phyloP scores from a whole-genome alignment of 345 rosid species.

The Clarkia xantiana region DNA sequence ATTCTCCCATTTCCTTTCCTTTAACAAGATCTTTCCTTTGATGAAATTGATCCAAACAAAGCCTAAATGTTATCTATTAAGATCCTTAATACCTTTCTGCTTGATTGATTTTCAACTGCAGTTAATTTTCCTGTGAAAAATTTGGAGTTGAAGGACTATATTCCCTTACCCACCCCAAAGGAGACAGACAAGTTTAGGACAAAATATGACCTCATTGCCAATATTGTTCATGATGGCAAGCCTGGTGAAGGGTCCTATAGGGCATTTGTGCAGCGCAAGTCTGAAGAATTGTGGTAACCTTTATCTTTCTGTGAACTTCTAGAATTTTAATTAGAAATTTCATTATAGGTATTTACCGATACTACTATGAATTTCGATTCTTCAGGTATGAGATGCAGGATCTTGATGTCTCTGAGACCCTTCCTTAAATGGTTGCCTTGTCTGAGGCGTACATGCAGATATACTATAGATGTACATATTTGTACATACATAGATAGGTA shows the following conservation, averaged over 20 bases:
- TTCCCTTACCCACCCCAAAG: slow-evolving; percentile 59
- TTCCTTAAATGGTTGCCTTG: slow-evolving; percentile 94
- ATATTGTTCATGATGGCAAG: slow-evolving; percentile 93
- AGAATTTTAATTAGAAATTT: not conserved
- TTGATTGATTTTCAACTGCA: slow-evolving; percentile 14
- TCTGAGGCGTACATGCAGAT: slow-evolving; percentile 97
- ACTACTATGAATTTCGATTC: not conserved
- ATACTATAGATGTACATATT: no score
- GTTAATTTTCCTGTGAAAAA: slow-evolving; percentile 97
- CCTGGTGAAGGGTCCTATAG: slow-evolving; percentile 88
- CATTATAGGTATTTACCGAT: not conserved
- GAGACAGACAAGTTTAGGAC: slow-evolving; percentile 48
- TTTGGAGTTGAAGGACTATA: slow-evolving; percentile 81
- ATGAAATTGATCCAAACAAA: not conserved
- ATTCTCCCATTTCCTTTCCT: no score
- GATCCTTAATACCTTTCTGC: no score
- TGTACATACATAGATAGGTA: no score
- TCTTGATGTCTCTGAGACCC: slow-evolving; percentile 86
- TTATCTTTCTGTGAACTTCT: not conserved
- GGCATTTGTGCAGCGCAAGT: slow-evolving; percentile 94
- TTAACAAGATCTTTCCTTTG: not conserved
- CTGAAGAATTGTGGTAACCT: slow-evolving; percentile 75
- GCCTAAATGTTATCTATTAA: no score
- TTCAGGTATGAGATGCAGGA: slow-evolving; percentile 99
- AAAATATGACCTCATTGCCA: slow-evolving; percentile 84